These are phyloP conservation scores for Delitschia confertaspora DNA, from an alignment of 495 filamentous ascomycete species.

Conservation along the genomic window DNA sequence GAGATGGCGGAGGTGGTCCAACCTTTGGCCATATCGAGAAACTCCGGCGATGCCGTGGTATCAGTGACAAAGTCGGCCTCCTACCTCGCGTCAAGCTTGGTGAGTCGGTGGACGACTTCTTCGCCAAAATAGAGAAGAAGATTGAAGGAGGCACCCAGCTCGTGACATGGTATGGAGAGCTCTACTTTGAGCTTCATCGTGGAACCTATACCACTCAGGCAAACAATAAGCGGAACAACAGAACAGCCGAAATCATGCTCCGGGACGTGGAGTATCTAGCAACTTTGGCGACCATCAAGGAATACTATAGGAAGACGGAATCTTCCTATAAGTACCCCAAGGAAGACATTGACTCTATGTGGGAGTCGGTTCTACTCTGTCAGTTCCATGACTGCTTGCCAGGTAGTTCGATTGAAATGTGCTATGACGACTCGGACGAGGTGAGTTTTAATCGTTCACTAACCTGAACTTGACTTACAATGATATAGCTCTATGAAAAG, in stretches of 20 bases:
- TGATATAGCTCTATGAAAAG: conserved; percentile 71
- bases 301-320: conserved; percentile 33
- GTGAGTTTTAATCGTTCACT: conserved; percentile 31
- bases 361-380: conserved; percentile 77
- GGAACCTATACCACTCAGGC: conserved; percentile 96
- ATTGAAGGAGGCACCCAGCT: conserved; percentile 63
- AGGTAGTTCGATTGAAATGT: conserved; percentile 94
- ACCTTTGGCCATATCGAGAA: conserved; percentile 94
- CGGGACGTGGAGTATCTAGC: conserved; percentile 84
- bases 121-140: conserved; percentile 68
- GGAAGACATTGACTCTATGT: conserved; percentile 81
- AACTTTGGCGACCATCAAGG: conserved; percentile 67
- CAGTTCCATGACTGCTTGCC: conserved; percentile 97
- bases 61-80: conserved; percentile 76
- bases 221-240: conserved; percentile 92
- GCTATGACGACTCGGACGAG: conserved; percentile 84
- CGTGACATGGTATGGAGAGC: conserved; percentile 94
- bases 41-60: conserved; percentile 83
- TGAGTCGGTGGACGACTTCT: conserved; percentile 92
- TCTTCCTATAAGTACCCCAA: conserved; percentile 77
- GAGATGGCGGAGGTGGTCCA: conserved; percentile 90
- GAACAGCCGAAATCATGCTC: conserved; percentile 72
- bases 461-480: no score
- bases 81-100: conserved; percentile 86
- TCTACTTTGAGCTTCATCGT: conserved; percentile 94